These are phyloP conservation scores for Rhododendron henanense DNA, from an alignment of 148 eudicot genomes.

Conservation along the genomic window DNA sequence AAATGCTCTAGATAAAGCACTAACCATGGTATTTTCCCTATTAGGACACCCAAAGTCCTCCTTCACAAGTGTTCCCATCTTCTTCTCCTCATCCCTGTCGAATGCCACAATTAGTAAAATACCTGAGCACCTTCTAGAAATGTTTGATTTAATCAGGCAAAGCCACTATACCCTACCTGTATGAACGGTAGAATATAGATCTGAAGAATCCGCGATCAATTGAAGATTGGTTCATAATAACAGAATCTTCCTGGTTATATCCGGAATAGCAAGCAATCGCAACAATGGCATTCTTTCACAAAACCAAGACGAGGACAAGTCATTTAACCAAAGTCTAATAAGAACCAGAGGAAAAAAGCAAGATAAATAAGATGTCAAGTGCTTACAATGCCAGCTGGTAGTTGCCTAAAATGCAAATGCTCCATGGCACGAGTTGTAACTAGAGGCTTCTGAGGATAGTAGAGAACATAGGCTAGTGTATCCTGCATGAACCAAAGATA, in stretches of 20 bases:
- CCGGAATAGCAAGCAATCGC: constrained; percentile 95
- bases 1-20: constrained; percentile 10
- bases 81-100: constrained; percentile 86
- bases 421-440: constrained; percentile 99
- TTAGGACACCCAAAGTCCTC: constrained; percentile 92
- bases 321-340: not conserved
- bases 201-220: constrained; percentile 93
- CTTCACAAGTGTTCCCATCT: constrained; percentile 89
- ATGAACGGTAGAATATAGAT: constrained; percentile 89
- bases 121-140: not conserved
- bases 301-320: constrained; percentile 5
- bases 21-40: constrained; percentile 80
- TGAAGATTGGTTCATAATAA: constrained; percentile 95
- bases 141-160: not conserved
- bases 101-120: constrained; percentile 5
- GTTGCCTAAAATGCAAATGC: constrained; percentile 92
- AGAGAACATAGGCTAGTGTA: constrained; percentile 89
- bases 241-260: constrained; percentile 94
- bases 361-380: not conserved
- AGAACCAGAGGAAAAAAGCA: not conserved
- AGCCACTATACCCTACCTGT: constrained; percentile 36
- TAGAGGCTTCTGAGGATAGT: constrained; percentile 95
- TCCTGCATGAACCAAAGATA: constrained; percentile 38
- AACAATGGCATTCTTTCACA: constrained; percentile 72
- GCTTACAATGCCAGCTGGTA: constrained; percentile 86